Evolutionary conservation across 331 rosid genomes (phyloP), one percentile per base, ranked within the genome.

Genomic region (Pyrus hybrid): DNA sequence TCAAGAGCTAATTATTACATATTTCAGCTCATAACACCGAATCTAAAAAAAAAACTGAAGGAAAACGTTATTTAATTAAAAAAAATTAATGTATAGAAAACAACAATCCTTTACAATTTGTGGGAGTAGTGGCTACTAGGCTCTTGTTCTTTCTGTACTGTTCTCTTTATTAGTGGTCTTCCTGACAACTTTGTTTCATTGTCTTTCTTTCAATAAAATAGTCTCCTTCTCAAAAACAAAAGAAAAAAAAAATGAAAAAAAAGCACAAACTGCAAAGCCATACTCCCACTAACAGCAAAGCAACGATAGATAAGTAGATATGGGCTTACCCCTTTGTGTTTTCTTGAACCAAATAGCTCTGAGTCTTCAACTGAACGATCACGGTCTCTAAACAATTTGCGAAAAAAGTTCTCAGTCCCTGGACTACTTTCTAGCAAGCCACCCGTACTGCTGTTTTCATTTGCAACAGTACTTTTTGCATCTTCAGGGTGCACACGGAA

Each of bases 401-500:
- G 97, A 29, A 95, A 95, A 85, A 95, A 95, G 56, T 69, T 87
- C 84, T 95, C 99, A 37, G 97, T 89, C 69, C 97, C 97, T 47
- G 97, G 97, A 80, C 97, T 95, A 80, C 97, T 90, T 83, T 89
- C 96, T 80, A 79, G 65, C 68, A 85, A 78, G 73, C 86, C 83
- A 66, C 91, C 84, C 17, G 79, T 72, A 33, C 64, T 86, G 71
- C 21, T 86, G 70, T 35, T 87, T 68, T 87, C 97, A 87, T 80
- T 85, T 79, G 80, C 76, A 8, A 70, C 79, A 70, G 80, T 84
- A 80, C 80, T 78, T 90, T 94, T 92, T 67, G 81, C 87, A 69
- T 92, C 99, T 84, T 90, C 97, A 16, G 99, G 97, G 83, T 95
- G 97, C 85, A 95, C 96, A 21, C 99, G 97, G 79, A 95, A 95